phyloP scores from a whole-genome alignment of 2,329 filamentous ascomycete species.

The Colletotrichum sp. region DNA sequence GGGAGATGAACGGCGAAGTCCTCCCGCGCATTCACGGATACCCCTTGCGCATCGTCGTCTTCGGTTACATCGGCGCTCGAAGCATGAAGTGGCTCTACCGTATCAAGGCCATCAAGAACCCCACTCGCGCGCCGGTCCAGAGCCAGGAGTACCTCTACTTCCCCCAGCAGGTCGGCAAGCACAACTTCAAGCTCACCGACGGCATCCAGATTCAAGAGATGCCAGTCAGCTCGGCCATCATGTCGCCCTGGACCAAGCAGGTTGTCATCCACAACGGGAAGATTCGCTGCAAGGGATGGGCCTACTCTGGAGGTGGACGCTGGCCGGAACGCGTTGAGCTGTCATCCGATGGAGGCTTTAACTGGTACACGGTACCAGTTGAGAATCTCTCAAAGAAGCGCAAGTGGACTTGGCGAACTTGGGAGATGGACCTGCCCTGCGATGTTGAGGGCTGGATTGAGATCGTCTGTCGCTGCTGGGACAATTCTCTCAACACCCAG shows the following conservation, averaged over 20 bases:
- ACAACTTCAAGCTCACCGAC: constrained; percentile 63
- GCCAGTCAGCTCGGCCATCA: constrained; percentile 72
- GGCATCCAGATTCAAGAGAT: constrained; percentile 75
- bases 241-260: constrained; percentile 66
- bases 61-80: constrained; percentile 72
- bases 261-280: constrained; percentile 64
- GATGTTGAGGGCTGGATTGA: constrained; percentile 68
- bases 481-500: constrained; percentile 66
- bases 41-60: constrained; percentile 65
- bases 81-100: constrained; percentile 68
- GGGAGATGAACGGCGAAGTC: constrained; percentile 73
- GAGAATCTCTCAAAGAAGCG: constrained; percentile 67
- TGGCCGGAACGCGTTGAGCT: constrained; percentile 70
- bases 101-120: constrained; percentile 63
- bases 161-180: constrained; percentile 70
- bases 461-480: constrained; percentile 63
- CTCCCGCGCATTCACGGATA: constrained; percentile 71
- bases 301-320: constrained; percentile 61
- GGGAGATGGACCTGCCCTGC: constrained; percentile 67
- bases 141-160: constrained; percentile 73
- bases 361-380: constrained; percentile 67
- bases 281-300: constrained; percentile 63
- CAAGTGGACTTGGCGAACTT: constrained; percentile 67
- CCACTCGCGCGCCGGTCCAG: constrained; percentile 65
- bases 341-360: constrained; percentile 64